A percentile compares a stretch with the other conserved stretches of the same genome.
phyloP scores from a whole-genome alignment of 805 yeast species.

The Ogataea wickerhamii region DNA sequence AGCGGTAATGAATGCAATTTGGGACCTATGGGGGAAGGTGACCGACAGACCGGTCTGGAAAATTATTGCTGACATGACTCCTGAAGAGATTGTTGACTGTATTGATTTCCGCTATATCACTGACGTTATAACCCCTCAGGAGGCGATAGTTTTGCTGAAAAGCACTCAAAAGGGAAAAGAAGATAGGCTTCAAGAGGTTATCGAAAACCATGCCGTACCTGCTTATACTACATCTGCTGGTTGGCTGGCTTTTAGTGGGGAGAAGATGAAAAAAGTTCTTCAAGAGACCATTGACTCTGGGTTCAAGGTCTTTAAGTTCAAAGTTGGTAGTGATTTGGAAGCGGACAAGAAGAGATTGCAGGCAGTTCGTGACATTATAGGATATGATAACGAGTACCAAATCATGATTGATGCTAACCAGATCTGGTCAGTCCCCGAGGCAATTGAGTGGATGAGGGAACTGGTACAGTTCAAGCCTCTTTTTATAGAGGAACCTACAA shows the following conservation, averaged over 20 bases:
- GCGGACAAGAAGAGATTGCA: constrained; percentile 35
- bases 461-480: constrained; percentile 21
- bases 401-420: constrained; percentile 28
- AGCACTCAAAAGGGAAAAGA: constrained; percentile 31
- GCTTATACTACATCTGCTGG: constrained; percentile 46
- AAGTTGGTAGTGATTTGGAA: constrained; percentile 38
- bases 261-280: constrained; percentile 35
- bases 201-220: constrained; percentile 36
- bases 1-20: constrained; percentile 39
- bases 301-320: constrained; percentile 39
- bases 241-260: constrained; percentile 41
- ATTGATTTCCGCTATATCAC: constrained; percentile 41
- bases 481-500: constrained; percentile 27
- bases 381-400: constrained; percentile 29
- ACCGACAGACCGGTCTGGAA: constrained; percentile 40
- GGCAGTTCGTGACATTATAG: constrained; percentile 39
- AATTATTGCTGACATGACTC: constrained; percentile 39
- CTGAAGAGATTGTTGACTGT: constrained; percentile 38
- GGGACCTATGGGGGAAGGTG: constrained; percentile 42
- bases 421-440: constrained; percentile 26
- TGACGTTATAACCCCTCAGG: constrained; percentile 43
- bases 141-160: constrained; percentile 34
- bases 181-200: constrained; percentile 32
- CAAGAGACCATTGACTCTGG: constrained; percentile 35
- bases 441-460: constrained; percentile 22